Percentiles rank a stretch among this genome's conserved stretches.
phyloP scores from a whole-genome alignment of 2,329 filamentous ascomycete species.

The Monilinia fructigena region DNA sequence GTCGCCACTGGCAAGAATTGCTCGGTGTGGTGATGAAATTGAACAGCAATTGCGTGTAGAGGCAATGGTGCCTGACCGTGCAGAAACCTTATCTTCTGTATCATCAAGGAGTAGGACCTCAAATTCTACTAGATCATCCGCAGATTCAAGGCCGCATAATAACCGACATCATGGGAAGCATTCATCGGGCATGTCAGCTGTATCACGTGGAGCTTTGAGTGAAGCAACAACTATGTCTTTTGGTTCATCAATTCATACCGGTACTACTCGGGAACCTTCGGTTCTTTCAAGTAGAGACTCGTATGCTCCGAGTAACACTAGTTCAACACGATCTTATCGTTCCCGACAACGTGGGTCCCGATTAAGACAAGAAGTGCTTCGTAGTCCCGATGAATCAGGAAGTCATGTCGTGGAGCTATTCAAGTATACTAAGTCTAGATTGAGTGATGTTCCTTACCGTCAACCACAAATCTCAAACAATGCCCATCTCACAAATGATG shows the following conservation, averaged over 20 bases:
- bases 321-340: conserved; percentile 42
- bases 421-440: conserved; percentile 75
- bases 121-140: conserved; percentile 54
- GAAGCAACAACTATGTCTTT: conserved; percentile 69
- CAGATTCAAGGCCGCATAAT: conserved; percentile 50
- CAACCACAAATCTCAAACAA: conserved; percentile 60
- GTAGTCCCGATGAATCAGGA: conserved; percentile 72
- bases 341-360: conserved; percentile 58
- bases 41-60: conserved; percentile 32
- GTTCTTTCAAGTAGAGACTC: conserved; percentile 47
- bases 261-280: conserved; percentile 35
- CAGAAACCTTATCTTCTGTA: conserved; percentile 39
- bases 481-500: conserved; percentile 66
- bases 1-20: conserved; percentile 73
- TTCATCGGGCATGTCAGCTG: conserved; percentile 43
- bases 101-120: conserved; percentile 40
- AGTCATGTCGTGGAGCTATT: conserved; percentile 69
- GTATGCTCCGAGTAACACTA: conserved; percentile 53
- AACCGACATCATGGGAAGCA: conserved; percentile 37
- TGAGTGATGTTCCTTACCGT: conserved; percentile 81
- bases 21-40: conserved; percentile 60
- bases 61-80: conserved; percentile 33
- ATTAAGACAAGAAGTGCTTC: conserved; percentile 75
- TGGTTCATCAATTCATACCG: conserved; percentile 54
- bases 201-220: conserved; percentile 53